These are phyloP conservation scores for Ophiostoma himal-ulmi DNA, from an alignment of 2,329 filamentous ascomycete species.

Conservation along the genomic window DNA sequence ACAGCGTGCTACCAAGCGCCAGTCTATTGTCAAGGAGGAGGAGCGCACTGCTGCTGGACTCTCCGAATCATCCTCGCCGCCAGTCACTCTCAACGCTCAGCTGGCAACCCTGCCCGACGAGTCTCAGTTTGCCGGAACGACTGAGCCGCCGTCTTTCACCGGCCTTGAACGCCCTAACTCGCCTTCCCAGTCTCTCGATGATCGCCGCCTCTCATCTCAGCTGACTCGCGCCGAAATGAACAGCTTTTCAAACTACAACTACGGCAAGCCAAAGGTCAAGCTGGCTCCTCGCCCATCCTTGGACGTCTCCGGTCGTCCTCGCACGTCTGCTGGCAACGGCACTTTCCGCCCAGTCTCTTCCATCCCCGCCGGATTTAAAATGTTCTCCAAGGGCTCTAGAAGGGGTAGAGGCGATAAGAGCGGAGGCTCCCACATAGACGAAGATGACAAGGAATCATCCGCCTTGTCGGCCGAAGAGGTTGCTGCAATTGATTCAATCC, in stretches of 20 bases:
- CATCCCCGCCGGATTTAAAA: slow-evolving; percentile 73
- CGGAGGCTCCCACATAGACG: slow-evolving; percentile 5
- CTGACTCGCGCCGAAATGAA: slow-evolving; percentile 48
- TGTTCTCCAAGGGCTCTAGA: slow-evolving; percentile 54
- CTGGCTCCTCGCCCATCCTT: slow-evolving; percentile 77
- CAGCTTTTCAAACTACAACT: slow-evolving; percentile 44
- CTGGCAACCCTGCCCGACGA: slow-evolving; percentile 47
- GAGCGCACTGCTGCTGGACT: slow-evolving; percentile 21
- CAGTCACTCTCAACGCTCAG: slow-evolving; percentile 48
- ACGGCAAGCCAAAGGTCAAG: slow-evolving; percentile 75
- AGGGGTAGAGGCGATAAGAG: slow-evolving; percentile 38
- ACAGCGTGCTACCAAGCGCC: slow-evolving; percentile 51
- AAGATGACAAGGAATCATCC: slow-evolving; percentile 10
- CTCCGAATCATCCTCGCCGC: slow-evolving; percentile 30
- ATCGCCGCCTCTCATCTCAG: slow-evolving; percentile 46
- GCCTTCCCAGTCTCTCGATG: slow-evolving; percentile 41
- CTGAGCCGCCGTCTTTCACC: slow-evolving; percentile 35
- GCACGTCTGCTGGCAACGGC: slow-evolving; percentile 53
- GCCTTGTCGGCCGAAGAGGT: background rate
- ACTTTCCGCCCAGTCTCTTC: slow-evolving; percentile 68
- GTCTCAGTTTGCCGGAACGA: slow-evolving; percentile 45
- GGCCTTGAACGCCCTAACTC: slow-evolving; percentile 39
- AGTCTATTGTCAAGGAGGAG: slow-evolving; percentile 44
- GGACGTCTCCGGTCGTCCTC: slow-evolving; percentile 55
- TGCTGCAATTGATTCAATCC: background rate